Evolutionary conservation across 2,329 filamentous ascomycete genomes (phyloP), one percentile per base, ranked within the genome.

Genomic region (Rhytidhysteron rufulum): DNA sequence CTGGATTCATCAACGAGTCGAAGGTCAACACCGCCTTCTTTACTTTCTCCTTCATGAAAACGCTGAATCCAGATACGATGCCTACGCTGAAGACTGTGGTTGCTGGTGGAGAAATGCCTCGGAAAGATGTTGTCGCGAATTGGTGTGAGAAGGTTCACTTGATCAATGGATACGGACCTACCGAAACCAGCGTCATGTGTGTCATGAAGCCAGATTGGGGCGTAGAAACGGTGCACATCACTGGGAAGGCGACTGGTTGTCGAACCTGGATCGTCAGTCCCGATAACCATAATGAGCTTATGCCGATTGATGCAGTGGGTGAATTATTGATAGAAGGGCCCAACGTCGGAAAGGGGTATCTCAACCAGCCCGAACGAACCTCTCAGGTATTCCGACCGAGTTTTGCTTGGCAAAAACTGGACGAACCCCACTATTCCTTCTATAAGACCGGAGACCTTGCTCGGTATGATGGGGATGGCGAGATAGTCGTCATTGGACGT

Each of bases 281-380:
- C 0, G 17, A 43, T 1, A 37, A 62, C 31, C 44, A 43, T 16
- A 29, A 57, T 15, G 22, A 25, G 7, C 46, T 60, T 13, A 29
- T 33, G 6, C 37, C 44, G 5, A 38, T 45, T 16, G 39, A 78
- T 1, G 20, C 15, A 10, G 41, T 38, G 24, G 44, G 42, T 9
- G 77, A 81, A 50, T 62, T 81, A 3, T 67, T 78, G 6, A 71
- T 82, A 17, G 75, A 79, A 44, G 75, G 76, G 0, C 72, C 72
- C 2, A 73, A 53, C 22, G 47, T 65, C 7, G 55, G 53, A 7
- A 50, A 49, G 19, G 40, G 40, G 17, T 22, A 42, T 21, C 22
- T 41, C 20, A 18, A 39, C 16, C 31, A 55, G 27, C 24, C 34
- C 4, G 47, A 24, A n/a, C 48, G 53, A 29, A 55, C 54, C 2